Conservation (phyloP, 495 filamentous ascomycete species). For the Penicillium parvum region DNA sequence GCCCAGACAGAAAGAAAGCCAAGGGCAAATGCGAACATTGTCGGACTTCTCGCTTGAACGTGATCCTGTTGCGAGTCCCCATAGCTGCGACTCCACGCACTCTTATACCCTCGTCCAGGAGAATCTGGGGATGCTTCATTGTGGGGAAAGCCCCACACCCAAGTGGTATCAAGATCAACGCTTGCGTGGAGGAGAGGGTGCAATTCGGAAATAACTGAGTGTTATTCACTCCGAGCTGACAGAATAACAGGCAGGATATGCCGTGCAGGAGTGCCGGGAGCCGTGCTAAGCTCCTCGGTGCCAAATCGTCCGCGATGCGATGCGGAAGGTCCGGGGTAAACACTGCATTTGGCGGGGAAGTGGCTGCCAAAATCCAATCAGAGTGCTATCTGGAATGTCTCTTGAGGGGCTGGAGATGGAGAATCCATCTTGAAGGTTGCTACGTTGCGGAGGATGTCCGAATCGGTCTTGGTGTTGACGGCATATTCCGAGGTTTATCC, state of each 20-base stretch:
- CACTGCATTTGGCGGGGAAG: neutral
- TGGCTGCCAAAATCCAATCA: neutral
- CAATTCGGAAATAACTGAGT: neutral
- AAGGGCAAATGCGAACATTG: conserved; percentile 11
- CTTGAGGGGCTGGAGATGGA: neutral
- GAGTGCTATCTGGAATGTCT: neutral
- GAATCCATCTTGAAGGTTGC: neutral
- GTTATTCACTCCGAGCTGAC: neutral
- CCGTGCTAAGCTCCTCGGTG: neutral
- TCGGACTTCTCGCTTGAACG: neutral
- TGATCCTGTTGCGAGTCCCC: neutral
- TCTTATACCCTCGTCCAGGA: neutral
- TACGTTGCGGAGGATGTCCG: conserved; percentile 6
- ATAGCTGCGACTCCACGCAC: neutral
- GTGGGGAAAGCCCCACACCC: conserved; percentile 19
- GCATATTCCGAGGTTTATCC: conserved; percentile 11
- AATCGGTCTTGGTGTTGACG: conserved; percentile 2
- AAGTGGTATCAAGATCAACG: conserved; percentile 12
- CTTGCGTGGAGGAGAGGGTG: neutral
- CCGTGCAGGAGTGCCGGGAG: conserved; percentile 2
- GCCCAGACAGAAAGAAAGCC: conserved; percentile 12
- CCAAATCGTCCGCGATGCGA: neutral
- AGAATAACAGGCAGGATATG: neutral
- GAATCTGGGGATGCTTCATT: conserved; percentile 3
- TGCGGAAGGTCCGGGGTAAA: neutral